Base-by-base conservation (phyloP, 2,329 filamentous ascomycete species). In the Scedosporium dehoogii region DNA sequence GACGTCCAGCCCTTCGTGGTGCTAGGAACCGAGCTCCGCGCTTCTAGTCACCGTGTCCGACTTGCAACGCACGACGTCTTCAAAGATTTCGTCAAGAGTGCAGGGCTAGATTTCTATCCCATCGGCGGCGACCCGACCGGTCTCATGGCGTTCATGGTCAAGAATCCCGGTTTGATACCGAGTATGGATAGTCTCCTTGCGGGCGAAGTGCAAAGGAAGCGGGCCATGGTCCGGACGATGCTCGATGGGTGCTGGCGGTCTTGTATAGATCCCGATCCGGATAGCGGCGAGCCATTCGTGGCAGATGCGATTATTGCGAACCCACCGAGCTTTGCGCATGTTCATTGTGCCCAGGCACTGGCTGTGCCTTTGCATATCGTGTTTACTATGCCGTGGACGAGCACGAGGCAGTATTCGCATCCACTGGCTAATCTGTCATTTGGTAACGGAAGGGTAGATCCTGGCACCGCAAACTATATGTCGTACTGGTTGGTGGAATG, bases 121-220 rank as follows among this genome's bases (percentile, higher is more conserved):
- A 84, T 92, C 1, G 90, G 90, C 1, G 90, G 90, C 1, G 86
- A 93, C 67, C 90, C 90, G 1, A 85, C 87, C 0, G 89, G 92
- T 72, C 77, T 94, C 1, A 93, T 93, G 90, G 87, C 88, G 0
- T 93, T 92, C 72, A 93, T 94, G 90, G 89, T 92, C 41, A 91
- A 91, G 75, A 92, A 93, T 68, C 89, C 85, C 0, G 89, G 89
- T 3, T 79, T 93, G 72, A 88, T 94, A 2, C 90, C 90, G 0
- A 88, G 82, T 1, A 75, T 92, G 25, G 84, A 90, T 65, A 88
- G 87, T 0, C 82, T 93, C 62, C 86, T 84, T 65, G 83, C 85
- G 1, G 90, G 90, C 3, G 90, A 93, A 66, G 86, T 93, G 63
- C 84, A 85, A 0, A 78, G 80, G 25, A 78, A 88, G 33, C 78